phyloP scores from a whole-genome alignment of 805 yeast genomes.

The Saturnispora gosingensis region DNA sequence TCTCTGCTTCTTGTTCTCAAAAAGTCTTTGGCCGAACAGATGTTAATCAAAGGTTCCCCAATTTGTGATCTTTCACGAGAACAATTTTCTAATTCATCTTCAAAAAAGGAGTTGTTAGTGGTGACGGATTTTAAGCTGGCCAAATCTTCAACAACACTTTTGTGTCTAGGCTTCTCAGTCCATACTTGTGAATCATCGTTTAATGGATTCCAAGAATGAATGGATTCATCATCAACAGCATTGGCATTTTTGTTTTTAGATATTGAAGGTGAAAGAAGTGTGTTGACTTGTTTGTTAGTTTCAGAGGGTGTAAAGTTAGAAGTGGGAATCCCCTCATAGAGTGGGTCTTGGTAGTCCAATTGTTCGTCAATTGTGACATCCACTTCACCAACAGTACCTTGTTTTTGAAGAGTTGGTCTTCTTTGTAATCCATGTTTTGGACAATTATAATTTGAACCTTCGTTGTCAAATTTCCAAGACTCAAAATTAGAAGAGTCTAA shows the following conservation, averaged over 20 bases:
- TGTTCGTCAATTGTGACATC: constrained; percentile 11
- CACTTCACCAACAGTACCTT: constrained; percentile 13
- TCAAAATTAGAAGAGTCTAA: not conserved
- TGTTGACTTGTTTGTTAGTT: not conserved
- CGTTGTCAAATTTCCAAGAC: constrained; percentile 1
- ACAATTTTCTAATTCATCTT: constrained; percentile 15
- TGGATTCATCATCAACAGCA: constrained; percentile 8
- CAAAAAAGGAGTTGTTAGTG: constrained; percentile 17
- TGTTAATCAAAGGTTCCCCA: constrained; percentile 15
- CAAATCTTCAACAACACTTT: constrained; percentile 12
- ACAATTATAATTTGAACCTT: not conserved
- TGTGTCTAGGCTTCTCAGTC: constrained; percentile 1
- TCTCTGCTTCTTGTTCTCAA: constrained; percentile 17
- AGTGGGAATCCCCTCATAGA: not conserved
- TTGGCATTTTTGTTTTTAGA: not conserved
- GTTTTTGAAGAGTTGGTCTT: constrained; percentile 7
- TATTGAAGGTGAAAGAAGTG: not conserved
- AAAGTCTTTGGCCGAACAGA: constrained; percentile 23
- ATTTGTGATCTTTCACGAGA: not conserved
- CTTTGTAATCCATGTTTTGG: constrained; percentile 9
- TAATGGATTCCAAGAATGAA: constrained; percentile 11
- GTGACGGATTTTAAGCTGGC: constrained; percentile 12
- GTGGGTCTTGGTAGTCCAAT: constrained; percentile 1
- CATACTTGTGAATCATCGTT: not conserved
- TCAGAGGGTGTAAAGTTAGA: not conserved